Percentiles rank a stretch among this genome's conserved stretches.
Evolutionary conservation across 2,329 filamentous ascomycete genomes (phyloP).

Genomic region (Colletotrichum melonis): DNA sequence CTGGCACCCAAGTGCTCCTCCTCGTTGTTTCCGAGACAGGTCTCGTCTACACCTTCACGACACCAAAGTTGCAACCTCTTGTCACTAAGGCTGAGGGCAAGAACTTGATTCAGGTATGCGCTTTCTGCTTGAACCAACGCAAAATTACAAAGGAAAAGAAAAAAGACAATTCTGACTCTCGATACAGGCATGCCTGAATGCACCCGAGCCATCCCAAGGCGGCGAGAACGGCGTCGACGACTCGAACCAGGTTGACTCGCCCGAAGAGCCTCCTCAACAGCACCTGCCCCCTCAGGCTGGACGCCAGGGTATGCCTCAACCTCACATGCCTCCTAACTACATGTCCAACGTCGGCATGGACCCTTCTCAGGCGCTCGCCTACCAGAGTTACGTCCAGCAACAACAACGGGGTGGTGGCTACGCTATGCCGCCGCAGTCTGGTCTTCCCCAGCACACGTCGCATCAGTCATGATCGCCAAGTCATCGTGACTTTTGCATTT

Average conservation of each 20-base stretch:
- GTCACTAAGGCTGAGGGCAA: conserved; percentile 99
- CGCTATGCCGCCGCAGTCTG: conserved; percentile 80
- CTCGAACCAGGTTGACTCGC: conserved; percentile 83
- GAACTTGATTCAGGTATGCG: conserved; percentile 94
- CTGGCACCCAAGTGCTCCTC: conserved; percentile 95
- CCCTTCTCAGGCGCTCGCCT: conserved; percentile 82
- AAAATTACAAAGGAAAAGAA: no score
- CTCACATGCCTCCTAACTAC: conserved; percentile 73
- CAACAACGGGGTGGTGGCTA: conserved; percentile 80
- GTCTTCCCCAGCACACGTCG: conserved; percentile 85
- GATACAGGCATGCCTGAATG: conserved; percentile 91
- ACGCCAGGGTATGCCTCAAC: conserved; percentile 73
- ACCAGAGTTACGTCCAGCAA: conserved; percentile 82
- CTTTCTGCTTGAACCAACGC: neutral
- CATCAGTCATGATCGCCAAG: conserved; percentile 74
- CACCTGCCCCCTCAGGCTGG: conserved; percentile 76
- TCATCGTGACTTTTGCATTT: conserved; percentile 41
- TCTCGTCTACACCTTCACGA: conserved; percentile 98
- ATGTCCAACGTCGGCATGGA: conserved; percentile 75
- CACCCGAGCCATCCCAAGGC: conserved; percentile 86
- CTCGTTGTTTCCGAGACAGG: conserved; percentile 98
- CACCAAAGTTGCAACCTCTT: conserved; percentile 96
- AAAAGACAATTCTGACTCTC: neutral
- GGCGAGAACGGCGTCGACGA: conserved; percentile 86
- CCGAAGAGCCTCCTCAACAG: conserved; percentile 85